Base-by-base conservation (phyloP, 2,329 filamentous ascomycete species). In the Clarireedia paspali region DNA sequence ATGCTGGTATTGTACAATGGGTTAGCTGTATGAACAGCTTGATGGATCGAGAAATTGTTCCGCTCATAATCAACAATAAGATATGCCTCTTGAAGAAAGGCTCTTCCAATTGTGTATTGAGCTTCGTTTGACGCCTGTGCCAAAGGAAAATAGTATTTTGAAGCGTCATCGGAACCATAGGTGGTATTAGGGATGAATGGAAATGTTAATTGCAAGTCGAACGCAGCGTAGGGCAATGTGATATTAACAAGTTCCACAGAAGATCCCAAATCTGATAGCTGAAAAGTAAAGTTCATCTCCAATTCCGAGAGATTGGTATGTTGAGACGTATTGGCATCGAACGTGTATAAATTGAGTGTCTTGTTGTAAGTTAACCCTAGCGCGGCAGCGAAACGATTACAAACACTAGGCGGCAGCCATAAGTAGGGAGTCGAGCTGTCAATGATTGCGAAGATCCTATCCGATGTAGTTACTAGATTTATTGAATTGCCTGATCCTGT, bases 321-420 rank as follows among this genome's bases (percentile, higher is more conserved):
- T 80, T 77, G 68, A 82, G 81, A 48, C 2, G 76, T 67, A 6
- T 78, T 76, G 49, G 82, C 74, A 38, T 81, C 75, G 50, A 89
- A 77, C 0, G 83, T 76, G 64, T 90, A 90, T 0, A 89, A 68
- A 10, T 83, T 75, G 9, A 84, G 78, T 2, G 76, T 78, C 48
- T 76, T 77, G 68, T 89, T 84, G 67, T 84, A 88, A 1, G 76
- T 79, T 42, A 91, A 73, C 49, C 83, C 83, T 53, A 90, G 78
- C 1, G 78, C 77, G 1, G 74, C 59, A 42, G 86, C 85, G 63
- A 91, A 88, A 2, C 75, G 75, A 51, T 83, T 74, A 67, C 87
- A 89, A 14, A 86, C 74, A 3, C 67, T 64, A 30, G 75, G 67
- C 0, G 85, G 84, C 4, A 88, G 73, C 79, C 81, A 87, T 4